These are phyloP conservation scores for Haplographium delicatum DNA, from an alignment of 495 filamentous ascomycete genomes.

Conservation along the genomic window DNA sequence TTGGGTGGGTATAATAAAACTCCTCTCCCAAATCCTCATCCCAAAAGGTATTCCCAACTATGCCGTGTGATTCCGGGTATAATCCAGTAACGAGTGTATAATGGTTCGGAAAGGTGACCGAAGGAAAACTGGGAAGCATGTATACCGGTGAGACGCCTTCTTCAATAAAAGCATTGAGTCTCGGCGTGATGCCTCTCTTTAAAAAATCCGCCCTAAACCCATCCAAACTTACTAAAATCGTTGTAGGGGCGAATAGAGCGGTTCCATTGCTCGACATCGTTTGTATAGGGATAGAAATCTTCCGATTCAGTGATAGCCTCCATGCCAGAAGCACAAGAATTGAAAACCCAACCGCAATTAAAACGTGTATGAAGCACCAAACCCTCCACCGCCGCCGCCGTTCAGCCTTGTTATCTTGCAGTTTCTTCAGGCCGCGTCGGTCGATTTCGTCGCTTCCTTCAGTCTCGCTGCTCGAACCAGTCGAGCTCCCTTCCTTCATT, in stretches of 20 bases:
- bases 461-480: slow-evolving; percentile 48
- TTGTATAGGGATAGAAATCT: slow-evolving; percentile 20
- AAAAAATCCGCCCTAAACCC: slow-evolving; percentile 98
- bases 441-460: slow-evolving; percentile 48
- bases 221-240: slow-evolving; percentile 89
- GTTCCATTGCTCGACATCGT: slow-evolving; percentile 67
- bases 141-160: slow-evolving; percentile 83
- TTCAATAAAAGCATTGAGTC: slow-evolving; percentile 70
- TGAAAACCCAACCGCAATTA: slow-evolving; percentile 45
- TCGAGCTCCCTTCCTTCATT: slow-evolving; percentile 56
- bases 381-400: slow-evolving; percentile 38
- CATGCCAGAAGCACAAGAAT: slow-evolving; percentile 45
- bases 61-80: slow-evolving; percentile 86
- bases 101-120: slow-evolving; percentile 97
- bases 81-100: slow-evolving; percentile 91
- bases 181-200: slow-evolving; percentile 73
- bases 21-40: slow-evolving; percentile 69
- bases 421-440: slow-evolving; percentile 37
- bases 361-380: slow-evolving; percentile 48
- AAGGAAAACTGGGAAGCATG: slow-evolving; percentile 91
- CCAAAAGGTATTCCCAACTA: slow-evolving; percentile 94
- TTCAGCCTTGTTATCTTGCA: slow-evolving; percentile 38
- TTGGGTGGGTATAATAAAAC: slow-evolving; percentile 81
- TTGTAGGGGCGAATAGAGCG: slow-evolving; percentile 81
- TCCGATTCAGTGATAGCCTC: slow-evolving; percentile 41